phyloP scores from a whole-genome alignment of 805 yeast species.

The Candida piceae region DNA sequence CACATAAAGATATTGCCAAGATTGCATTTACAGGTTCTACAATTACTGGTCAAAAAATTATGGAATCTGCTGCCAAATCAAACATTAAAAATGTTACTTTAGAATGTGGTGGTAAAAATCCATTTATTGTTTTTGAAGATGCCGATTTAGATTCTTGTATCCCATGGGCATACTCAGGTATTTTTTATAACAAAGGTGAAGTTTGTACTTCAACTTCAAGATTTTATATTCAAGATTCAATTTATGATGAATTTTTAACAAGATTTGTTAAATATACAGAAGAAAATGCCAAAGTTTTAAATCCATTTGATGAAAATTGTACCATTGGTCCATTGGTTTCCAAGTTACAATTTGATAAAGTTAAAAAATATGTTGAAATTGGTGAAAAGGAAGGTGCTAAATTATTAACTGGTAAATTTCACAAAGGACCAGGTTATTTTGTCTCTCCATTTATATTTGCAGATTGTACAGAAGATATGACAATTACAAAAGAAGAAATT shows the following conservation, averaged over 20 bases:
- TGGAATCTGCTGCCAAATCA: conserved; percentile 56
- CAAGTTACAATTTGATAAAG: conserved; percentile 58
- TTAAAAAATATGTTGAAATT: conserved; percentile 57
- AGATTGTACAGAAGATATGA: conserved; percentile 61
- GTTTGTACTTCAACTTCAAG: conserved; percentile 45
- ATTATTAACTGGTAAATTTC: conserved; percentile 57
- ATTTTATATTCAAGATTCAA: conserved; percentile 37
- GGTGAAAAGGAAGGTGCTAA: conserved; percentile 72
- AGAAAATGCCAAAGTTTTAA: conserved; percentile 49
- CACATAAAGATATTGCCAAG: conserved; percentile 62
- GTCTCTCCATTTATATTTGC: conserved; percentile 68
- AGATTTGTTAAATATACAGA: conserved; percentile 33
- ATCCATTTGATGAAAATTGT: conserved; percentile 62
- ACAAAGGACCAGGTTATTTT: conserved; percentile 59
- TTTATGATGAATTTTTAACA: conserved; percentile 38
- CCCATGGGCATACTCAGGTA: conserved; percentile 46
- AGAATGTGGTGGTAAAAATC: conserved; percentile 61
- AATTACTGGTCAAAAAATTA: conserved; percentile 63
- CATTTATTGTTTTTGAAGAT: conserved; percentile 47
- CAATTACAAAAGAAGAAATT: conserved; percentile 66
- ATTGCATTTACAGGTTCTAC: conserved; percentile 83
- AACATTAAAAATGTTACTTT: conserved; percentile 54
- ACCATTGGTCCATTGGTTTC: conserved; percentile 77
- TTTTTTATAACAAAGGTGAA: conserved; percentile 44
- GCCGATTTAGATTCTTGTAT: conserved; percentile 49